phyloP scores from a whole-genome alignment of 257 asterid genomes.

The Penstemon eatonii region DNA sequence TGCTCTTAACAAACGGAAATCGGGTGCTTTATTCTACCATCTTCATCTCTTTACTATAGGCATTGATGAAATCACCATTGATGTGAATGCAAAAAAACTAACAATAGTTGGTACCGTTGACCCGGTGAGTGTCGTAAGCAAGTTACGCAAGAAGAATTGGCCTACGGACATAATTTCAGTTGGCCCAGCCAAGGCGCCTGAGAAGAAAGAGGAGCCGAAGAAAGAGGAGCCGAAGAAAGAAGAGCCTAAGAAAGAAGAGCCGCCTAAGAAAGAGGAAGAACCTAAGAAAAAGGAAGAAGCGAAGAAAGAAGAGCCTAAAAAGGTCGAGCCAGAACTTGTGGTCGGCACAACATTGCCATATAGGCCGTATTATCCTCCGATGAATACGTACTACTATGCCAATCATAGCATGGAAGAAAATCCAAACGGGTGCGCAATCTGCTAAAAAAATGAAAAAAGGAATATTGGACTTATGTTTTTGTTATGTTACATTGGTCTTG shows the following conservation, averaged over 20 bases:
- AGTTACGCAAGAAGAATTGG: slow-evolving; percentile 76
- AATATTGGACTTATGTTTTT: neutral
- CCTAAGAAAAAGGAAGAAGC: slow-evolving; percentile 46
- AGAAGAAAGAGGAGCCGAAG: slow-evolving; percentile 83
- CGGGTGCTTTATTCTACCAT: neutral
- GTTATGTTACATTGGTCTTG: neutral
- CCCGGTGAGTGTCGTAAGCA: slow-evolving; percentile 78
- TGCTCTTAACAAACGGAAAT: neutral
- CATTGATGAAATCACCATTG: slow-evolving; percentile 69
- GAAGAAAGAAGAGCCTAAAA: slow-evolving; percentile 36
- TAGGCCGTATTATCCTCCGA: slow-evolving; percentile 51
- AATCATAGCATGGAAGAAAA: slow-evolving; percentile 82
- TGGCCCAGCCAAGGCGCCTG: slow-evolving; percentile 80
- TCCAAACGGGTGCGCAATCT: slow-evolving; percentile 71
- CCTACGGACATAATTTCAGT: slow-evolving; percentile 58
- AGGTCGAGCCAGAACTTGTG: slow-evolving; percentile 38
- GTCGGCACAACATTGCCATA: slow-evolving; percentile 44
- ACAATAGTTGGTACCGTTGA: slow-evolving; percentile 80
- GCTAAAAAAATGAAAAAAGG: slow-evolving; percentile 24
- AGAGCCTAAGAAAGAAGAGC: slow-evolving; percentile 68
- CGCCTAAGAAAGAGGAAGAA: slow-evolving; percentile 57
- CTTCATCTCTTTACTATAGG: slow-evolving; percentile 38
- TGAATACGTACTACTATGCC: slow-evolving; percentile 40
- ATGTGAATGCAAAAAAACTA: slow-evolving; percentile 70
- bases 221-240: slow-evolving; percentile 31